phyloP scores from a whole-genome alignment of 306 rosid genomes.

The Coriaria nepalensis region DNA sequence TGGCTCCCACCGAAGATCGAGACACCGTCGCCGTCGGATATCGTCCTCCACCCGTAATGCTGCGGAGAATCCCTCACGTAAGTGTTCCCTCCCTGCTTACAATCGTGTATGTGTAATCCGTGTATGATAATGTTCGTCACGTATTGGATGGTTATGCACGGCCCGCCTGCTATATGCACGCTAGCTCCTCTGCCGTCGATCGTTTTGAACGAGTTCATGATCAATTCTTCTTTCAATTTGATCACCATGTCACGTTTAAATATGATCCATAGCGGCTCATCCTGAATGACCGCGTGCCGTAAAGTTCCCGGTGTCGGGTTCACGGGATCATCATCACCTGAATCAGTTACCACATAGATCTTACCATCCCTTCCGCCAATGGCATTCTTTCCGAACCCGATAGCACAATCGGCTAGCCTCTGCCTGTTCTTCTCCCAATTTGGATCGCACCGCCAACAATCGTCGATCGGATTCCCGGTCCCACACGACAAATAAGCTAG shows the following conservation, averaged over 20 bases:
- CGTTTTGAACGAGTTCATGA: constrained; percentile 92
- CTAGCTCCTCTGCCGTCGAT: constrained; percentile 86
- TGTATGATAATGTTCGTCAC: constrained; percentile 81
- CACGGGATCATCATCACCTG: constrained; percentile 47
- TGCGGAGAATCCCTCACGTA: constrained; percentile 68
- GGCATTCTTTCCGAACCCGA: constrained; percentile 88
- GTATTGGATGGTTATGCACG: constrained; percentile 80
- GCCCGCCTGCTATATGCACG: constrained; percentile 93
- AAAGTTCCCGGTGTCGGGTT: constrained; percentile 82
- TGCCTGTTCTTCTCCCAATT: constrained; percentile 84
- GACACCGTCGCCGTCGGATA: constrained; percentile 92
- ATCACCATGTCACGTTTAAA: constrained; percentile 89
- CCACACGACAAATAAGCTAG: constrained; percentile 73
- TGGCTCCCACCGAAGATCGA: constrained; percentile 94
- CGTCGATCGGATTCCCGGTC: constrained; percentile 91
- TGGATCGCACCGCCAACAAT: constrained; percentile 89
- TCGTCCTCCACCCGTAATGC: constrained; percentile 80
- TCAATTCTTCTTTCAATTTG: constrained; percentile 64
- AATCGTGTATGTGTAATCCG: constrained; percentile 69
- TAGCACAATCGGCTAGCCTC: constrained; percentile 79
- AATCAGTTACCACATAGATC: constrained; percentile 72
- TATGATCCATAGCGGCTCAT: constrained; percentile 87
- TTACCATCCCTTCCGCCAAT: constrained; percentile 64
- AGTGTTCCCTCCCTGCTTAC: constrained; percentile 84
- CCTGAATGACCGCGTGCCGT: constrained; percentile 76